Evolutionary conservation across 805 yeast species (phyloP), one percentile per base, ranked within the genome.

Genomic region (Spathaspora passalidarum): DNA sequence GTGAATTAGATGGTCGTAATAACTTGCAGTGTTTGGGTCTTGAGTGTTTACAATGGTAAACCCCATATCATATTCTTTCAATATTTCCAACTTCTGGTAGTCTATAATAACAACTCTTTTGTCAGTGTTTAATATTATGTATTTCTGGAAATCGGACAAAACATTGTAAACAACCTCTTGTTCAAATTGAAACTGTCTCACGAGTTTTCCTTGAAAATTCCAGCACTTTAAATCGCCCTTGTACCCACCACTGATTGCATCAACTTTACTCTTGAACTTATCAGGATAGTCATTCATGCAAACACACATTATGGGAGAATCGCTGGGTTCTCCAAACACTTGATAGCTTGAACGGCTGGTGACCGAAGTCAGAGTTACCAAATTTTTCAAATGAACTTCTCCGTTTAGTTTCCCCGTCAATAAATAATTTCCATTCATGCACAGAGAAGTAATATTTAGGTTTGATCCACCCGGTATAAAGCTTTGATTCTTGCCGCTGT

Each of bases 401-500:
- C 73, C 75, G 5, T 51, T 48, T 5, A 44, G 25, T 20, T 57
- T 61, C 20, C 69, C 68, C 34, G 62, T 55, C 2, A 64, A 54
- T 23, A 68, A 49, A 47, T 66, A 62, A 44, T 56, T 61, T 72
- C 72, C 68, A 49, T 60, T 65, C 7, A 67, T 47, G 17, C 55
- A 43, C 37, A 32, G 45, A 32, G 44, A 34, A 17, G 32, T 17
- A 3, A 48, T 35, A 5, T 45, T 43, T 14, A 50, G 32, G 46
- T 32, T 37, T 9, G 32, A 21, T 3, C 46, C 46, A 1, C 69
- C 73, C 1, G 74, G 75, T 8, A 70, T 63, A 38, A 59, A 69
- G 20, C 68, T 60, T 49, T 68, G 75, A 49, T 60, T 65, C 40
- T 53, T 61, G 2, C 76, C 76, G 56, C 58, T 66, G 16, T 56